Conservation (phyloP, 805 yeast genomes). For the Yamadazyma sp. region DNA sequence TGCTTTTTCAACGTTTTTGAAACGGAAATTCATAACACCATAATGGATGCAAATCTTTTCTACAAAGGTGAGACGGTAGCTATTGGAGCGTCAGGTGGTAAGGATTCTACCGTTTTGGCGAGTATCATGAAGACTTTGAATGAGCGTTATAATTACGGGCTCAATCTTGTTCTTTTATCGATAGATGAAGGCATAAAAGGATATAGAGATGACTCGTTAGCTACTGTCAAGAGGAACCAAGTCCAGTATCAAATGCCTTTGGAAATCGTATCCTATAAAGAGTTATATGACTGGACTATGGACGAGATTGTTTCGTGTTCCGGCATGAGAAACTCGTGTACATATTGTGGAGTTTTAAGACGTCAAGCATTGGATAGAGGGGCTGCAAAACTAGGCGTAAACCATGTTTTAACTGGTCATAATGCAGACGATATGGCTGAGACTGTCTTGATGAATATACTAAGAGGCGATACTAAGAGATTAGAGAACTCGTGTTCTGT, state of each 20-base stretch:
- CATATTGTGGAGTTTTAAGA: constrained; percentile 96
- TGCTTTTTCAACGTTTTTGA: constrained; percentile 92
- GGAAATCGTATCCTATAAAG: constrained; percentile 80
- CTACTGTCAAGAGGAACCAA: constrained; percentile 93
- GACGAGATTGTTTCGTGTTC: constrained; percentile 95
- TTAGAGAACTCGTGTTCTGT: constrained; percentile 85
- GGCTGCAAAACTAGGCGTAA: constrained; percentile 78
- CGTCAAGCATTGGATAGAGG: constrained; percentile 97
- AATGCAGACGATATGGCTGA: constrained; percentile 99
- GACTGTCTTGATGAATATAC: constrained; percentile 89
- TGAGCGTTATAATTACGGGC: constrained; percentile 84
- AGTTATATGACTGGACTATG: constrained; percentile 96
- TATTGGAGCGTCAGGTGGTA: constrained; percentile 98
- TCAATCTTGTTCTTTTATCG: constrained; percentile 77
- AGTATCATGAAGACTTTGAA: constrained; percentile 82
- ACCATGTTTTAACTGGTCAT: constrained; percentile 96
- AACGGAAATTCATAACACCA: constrained; percentile 92
- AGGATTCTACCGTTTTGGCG: constrained; percentile 95
- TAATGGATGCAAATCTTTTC: constrained; percentile 66
- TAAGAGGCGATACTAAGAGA: constrained; percentile 95
- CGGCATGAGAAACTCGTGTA: constrained; percentile 90
- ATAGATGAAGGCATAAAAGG: constrained; percentile 98
- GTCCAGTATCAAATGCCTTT: constrained; percentile 78
- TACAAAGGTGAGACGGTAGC: constrained; percentile 84
- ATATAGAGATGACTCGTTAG: constrained; percentile 93